These are phyloP conservation scores for Pichia sp. DNA, from an alignment of 1,139 yeast species.

Conservation along the genomic window DNA sequence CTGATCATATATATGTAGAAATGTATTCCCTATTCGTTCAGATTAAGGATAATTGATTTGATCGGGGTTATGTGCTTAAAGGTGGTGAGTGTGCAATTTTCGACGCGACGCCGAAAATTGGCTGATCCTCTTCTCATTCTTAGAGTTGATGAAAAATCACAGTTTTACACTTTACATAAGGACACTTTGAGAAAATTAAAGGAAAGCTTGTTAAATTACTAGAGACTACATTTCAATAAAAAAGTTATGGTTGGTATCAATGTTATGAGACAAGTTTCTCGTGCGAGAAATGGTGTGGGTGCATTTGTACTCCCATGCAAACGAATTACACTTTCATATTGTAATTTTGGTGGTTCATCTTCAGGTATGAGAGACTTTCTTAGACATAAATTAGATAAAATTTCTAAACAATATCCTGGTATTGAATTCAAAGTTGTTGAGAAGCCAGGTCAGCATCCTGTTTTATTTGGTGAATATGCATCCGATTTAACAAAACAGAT, in stretches of 20 bases:
- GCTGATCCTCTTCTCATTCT: background rate
- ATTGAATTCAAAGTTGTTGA: slow-evolving; percentile 65
- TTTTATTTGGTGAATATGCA: slow-evolving; percentile 59
- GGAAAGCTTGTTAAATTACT: too few species aligned
- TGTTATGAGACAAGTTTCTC: slow-evolving; percentile 46
- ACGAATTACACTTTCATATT: slow-evolving; percentile 64
- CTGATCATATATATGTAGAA: background rate
- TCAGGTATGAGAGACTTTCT: slow-evolving; percentile 71
- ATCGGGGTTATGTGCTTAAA: background rate
- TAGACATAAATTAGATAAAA: slow-evolving; percentile 43
- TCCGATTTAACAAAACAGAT: slow-evolving; percentile 31
- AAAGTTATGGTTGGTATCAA: slow-evolving; percentile 31
- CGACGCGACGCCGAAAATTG: background rate
- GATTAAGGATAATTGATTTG: background rate
- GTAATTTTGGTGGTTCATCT: slow-evolving; percentile 96
- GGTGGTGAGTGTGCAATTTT: too few species aligned
- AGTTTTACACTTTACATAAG: too few species aligned
- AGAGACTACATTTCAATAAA: background rate
- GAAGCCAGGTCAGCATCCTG: slow-evolving; percentile 73
- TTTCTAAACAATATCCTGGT: slow-evolving; percentile 55
- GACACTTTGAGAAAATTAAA: too few species aligned
- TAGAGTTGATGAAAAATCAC: background rate
- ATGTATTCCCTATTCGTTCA: background rate
- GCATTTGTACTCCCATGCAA: slow-evolving; percentile 72
- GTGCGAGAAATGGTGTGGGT: slow-evolving; percentile 75